Base-by-base conservation (phyloP, 2,329 filamentous ascomycete species). In the Aureobasidium sp. region DNA sequence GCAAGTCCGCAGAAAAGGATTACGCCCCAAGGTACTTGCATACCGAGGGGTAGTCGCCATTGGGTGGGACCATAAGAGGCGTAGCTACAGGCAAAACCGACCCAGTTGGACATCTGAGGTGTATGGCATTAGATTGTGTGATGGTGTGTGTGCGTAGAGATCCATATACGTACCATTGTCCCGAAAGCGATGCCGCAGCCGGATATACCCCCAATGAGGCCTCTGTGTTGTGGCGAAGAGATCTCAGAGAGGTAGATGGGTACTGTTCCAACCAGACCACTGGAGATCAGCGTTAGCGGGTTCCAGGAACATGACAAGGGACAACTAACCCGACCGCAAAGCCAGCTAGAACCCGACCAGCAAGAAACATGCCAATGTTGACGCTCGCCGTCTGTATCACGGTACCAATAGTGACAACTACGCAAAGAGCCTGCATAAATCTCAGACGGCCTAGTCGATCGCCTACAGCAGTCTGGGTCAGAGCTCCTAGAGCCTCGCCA, bases 191-290 rank as follows among this genome's bases (percentile, higher is more conserved):
- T 82, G 8, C 81, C 82, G 56, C 79, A 80, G 8, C 82, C 82
- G 0, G 67, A 68, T 1, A 71, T 69, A 4, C 81, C 80, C 17
- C 79, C 81, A 62, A 83, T 82, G 15, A 83, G 70, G n/a, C 81
- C 81, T 41, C 81, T 77, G 14, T 68, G 66, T 12, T 64, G 34
- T 15, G 70, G 69, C 57, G 80, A 73, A 0, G 79, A 79, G 61
- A 84, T 83, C 66, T 84, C 82, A 57, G 75, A 78, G 20, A 84
- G 77, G 62, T 84, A 84, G 65, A 84, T 79, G 0, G 81, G 81
- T 3, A 83, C 80, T 0, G 80, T 83, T 1, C 75, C 78, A 1
- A 80, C 78, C 68, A 82, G 70, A 15, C 77, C 79, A 34, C 60
- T 59, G 5, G 7, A 9, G 1, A 11, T 20, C 2, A 1, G 7